A percentile compares a stretch with the other conserved stretches of the same genome.
These are phyloP conservation scores for Ramichloridium luteum DNA, from an alignment of 2,329 filamentous ascomycete species.

Conservation along the genomic window DNA sequence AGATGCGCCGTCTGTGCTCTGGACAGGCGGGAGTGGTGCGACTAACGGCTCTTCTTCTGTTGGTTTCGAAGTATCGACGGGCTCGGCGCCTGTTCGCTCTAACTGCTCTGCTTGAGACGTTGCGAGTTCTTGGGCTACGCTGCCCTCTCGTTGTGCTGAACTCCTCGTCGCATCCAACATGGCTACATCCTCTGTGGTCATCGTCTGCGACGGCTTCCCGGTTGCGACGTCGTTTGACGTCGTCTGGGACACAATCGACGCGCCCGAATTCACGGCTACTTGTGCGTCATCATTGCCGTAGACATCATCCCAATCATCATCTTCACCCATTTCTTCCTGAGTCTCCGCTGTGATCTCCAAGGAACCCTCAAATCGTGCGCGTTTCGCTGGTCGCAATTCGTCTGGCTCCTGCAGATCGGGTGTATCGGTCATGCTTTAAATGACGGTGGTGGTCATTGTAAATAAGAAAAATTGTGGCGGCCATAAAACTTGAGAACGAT, in stretches of 20 bases:
- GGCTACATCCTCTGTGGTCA: constrained; percentile 2
- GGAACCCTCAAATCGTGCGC: constrained; percentile 29
- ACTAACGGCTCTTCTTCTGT: background rate
- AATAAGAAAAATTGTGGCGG: no score
- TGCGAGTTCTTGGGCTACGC: no score
- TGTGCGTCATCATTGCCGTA: constrained; percentile 13
- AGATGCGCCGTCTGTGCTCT: background rate
- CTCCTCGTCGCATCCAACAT: constrained; percentile 6
- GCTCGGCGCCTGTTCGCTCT: no score
- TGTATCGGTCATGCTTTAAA: background rate
- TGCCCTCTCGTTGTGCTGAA: no score
- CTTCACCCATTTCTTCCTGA: constrained; percentile 20
- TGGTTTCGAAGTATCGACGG: no score
- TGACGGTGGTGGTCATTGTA: no score
- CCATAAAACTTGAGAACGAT: no score
- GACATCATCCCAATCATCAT: constrained; percentile 24
- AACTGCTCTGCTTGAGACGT: no score
- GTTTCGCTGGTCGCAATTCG: constrained; percentile 28
- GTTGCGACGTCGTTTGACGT: background rate
- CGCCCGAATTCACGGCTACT: background rate
- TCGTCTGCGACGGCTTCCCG: no score
- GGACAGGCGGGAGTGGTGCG: background rate
- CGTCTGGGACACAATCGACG: background rate
- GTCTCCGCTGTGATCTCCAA: constrained; percentile 22
- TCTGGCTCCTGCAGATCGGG: constrained; percentile 12